phyloP scores from a whole-genome alignment of 1,284 basidiomycete genomes.

The Microbotryum violaceum region DNA sequence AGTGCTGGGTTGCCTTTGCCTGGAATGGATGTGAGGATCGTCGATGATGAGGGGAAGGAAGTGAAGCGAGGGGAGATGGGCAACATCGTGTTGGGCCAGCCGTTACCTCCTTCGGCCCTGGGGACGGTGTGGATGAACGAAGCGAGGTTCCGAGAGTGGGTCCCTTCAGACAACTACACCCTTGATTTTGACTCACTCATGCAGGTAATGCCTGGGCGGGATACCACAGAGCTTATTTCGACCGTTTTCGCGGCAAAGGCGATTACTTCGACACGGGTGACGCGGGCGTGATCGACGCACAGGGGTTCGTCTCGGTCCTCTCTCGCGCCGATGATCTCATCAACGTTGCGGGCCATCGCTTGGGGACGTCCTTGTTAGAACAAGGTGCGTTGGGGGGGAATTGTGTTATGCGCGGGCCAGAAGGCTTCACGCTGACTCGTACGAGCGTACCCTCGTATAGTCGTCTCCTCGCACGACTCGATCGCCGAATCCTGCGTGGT shows the following conservation, averaged over 20 bases:
- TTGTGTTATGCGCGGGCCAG: too few relatives aligned
- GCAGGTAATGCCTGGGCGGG: too few relatives aligned
- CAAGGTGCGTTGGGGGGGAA: slow-evolving; percentile 23
- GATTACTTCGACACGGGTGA: slow-evolving; percentile 39
- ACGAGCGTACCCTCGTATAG: not conserved
- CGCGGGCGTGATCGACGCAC: slow-evolving; percentile 33
- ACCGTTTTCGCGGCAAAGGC: slow-evolving; percentile 35
- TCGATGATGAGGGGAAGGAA: slow-evolving; percentile 36
- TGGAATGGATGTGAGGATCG: slow-evolving; percentile 38
- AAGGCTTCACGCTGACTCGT: not conserved
- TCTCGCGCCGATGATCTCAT: slow-evolving; percentile 35
- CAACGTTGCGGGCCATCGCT: slow-evolving; percentile 32
- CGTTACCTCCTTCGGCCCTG: slow-evolving; percentile 34
- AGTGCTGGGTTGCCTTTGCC: slow-evolving; percentile 36
- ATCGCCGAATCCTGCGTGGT: slow-evolving; percentile 36
- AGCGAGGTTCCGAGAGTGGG: slow-evolving; percentile 29
- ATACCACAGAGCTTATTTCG: slow-evolving; percentile 28
- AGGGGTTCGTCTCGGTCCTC: slow-evolving; percentile 38
- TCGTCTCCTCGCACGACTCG: slow-evolving; percentile 16
- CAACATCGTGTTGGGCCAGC: slow-evolving; percentile 35
- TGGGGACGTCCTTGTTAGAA: slow-evolving; percentile 37
- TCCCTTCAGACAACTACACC: not conserved
- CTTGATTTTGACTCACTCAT: not conserved
- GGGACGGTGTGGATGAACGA: slow-evolving; percentile 37
- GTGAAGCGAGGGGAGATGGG: slow-evolving; percentile 36